Conservation (phyloP, 2,329 filamentous ascomycete species). For the Phialophora macrospora region DNA sequence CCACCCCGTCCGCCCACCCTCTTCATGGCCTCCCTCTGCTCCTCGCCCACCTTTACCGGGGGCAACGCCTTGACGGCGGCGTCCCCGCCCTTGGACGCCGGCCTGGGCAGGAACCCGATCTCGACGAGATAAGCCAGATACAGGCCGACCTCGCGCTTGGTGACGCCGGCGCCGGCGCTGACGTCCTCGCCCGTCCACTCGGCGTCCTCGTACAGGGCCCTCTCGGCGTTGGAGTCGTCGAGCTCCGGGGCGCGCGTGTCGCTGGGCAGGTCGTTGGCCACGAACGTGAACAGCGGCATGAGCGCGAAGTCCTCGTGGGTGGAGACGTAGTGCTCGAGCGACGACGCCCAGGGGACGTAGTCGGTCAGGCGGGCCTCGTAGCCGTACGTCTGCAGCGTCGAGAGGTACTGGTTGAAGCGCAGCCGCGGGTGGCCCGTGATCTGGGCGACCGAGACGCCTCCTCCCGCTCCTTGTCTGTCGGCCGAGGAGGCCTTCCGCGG, state of each 20-base stretch:
- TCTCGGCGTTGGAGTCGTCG: conserved; percentile 71
- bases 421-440: conserved; percentile 80
- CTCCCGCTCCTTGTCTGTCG: conserved; percentile 36
- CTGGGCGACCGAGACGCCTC: conserved; percentile 68
- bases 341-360: conserved; percentile 71
- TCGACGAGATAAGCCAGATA: conserved; percentile 68
- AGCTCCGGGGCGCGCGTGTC: conserved; percentile 74
- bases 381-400: conserved; percentile 71
- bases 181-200: conserved; percentile 64
- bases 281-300: conserved; percentile 76
- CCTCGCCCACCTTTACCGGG: conserved; percentile 50
- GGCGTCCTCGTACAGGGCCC: conserved; percentile 67
- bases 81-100: conserved; percentile 43
- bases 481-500: conserved; percentile 44
- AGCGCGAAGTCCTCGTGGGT: conserved; percentile 68
- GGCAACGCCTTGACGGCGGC: conserved; percentile 49
- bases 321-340: conserved; percentile 71
- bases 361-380: conserved; percentile 70
- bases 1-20: conserved; percentile 60
- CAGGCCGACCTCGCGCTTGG: conserved; percentile 64
- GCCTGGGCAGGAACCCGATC: conserved; percentile 63
- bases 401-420: conserved; percentile 77
- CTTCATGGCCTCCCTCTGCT: conserved; percentile 56
- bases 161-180: conserved; percentile 62
- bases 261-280: conserved; percentile 69